Evolutionary conservation across 2,329 filamentous ascomycete genomes (phyloP), one percentile per base, ranked within the genome.

Genomic region (Dothiorella sarmentorum): DNA sequence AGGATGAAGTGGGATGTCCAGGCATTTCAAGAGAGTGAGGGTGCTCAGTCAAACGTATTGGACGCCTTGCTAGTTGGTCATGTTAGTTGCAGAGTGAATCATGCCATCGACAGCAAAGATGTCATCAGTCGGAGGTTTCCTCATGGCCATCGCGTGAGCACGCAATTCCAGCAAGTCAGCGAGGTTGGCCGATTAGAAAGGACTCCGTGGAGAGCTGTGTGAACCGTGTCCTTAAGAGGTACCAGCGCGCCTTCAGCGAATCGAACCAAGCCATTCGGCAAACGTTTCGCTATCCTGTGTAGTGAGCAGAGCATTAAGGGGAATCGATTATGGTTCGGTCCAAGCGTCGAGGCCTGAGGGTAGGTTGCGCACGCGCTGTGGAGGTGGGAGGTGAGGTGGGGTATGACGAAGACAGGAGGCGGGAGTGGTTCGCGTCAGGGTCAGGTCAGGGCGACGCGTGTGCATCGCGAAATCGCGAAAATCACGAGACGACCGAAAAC

Each of bases 41-140:
- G n/a, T n/a, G n/a, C 24, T 53, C 49, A 26, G 49, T 53, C 35
- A 53, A 53, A 42, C 29, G 40, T 53, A 45, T 40, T 26, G 49
- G 49, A 42, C 49, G 49, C 49, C 49, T 53, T 35, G 17, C 33
- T 15, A 2, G 13, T 5, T 9, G 17, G 10, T 13, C 9, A 31
- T 37, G 47, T 17, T 15, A 26, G 33, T 11, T 11, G 18, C 4
- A 17, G 33, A 13, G 18, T 20, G 49, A 53, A 18, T 53, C 33
- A 24, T 31, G 43, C 20, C 13, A 4, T 26, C 3, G 20, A 43
- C 7, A 13, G 31, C 37, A 37, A 35, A 29, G 31, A 17, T 20
- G 38, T 20, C 17, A n/a, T 24, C 17, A 9, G 13, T 9, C 29
- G 11, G 7, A 10, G 9, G 4, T 5, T 51, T 22, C 5, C 3